Evolutionary conservation across 306 rosid species (phyloP).

Genomic region (Lathyrus sativus): DNA sequence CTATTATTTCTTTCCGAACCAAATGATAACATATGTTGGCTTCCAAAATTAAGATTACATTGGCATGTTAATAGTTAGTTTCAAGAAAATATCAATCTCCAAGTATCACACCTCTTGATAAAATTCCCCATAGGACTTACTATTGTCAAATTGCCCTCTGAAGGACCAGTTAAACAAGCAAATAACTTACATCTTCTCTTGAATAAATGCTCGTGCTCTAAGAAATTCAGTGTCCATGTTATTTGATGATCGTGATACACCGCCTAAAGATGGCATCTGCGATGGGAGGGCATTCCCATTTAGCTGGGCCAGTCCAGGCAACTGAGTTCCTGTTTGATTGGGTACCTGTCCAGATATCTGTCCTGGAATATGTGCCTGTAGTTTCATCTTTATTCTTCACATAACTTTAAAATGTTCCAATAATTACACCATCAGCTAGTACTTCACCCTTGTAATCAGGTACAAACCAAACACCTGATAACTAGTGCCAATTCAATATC

Average conservation of each 20-base stretch:
- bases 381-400: slow-evolving; percentile 58
- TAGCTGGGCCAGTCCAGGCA: slow-evolving; percentile 57
- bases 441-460: too few species aligned
- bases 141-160: slow-evolving; percentile 11
- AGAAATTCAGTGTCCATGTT: slow-evolving; percentile 65
- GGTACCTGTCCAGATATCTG: slow-evolving; percentile 74
- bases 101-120: background rate
- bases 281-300: slow-evolving; percentile 63
- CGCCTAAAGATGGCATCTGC: slow-evolving; percentile 51
- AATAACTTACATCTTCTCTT: slow-evolving; percentile 74
- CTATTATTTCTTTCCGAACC: background rate
- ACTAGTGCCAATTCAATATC: slow-evolving; percentile 3
- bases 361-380: slow-evolving; percentile 66
- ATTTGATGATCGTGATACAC: slow-evolving; percentile 44
- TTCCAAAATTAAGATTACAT: slow-evolving; percentile 24
- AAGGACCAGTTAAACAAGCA: slow-evolving; percentile 5
- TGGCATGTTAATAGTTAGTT: background rate
- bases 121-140: slow-evolving; percentile 5
- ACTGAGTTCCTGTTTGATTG: slow-evolving; percentile 67
- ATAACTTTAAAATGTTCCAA: slow-evolving; percentile 43
- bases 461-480: slow-evolving; percentile 23
- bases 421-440: slow-evolving; percentile 37
- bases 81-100: slow-evolving; percentile 16
- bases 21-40: slow-evolving; percentile 12
- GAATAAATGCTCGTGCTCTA: slow-evolving; percentile 55